Percentiles rank a stretch among this genome's conserved stretches.
These are phyloP conservation scores for Aspergillaceae sp. DNA, from an alignment of 2,329 filamentous ascomycete species.

Conservation along the genomic window DNA sequence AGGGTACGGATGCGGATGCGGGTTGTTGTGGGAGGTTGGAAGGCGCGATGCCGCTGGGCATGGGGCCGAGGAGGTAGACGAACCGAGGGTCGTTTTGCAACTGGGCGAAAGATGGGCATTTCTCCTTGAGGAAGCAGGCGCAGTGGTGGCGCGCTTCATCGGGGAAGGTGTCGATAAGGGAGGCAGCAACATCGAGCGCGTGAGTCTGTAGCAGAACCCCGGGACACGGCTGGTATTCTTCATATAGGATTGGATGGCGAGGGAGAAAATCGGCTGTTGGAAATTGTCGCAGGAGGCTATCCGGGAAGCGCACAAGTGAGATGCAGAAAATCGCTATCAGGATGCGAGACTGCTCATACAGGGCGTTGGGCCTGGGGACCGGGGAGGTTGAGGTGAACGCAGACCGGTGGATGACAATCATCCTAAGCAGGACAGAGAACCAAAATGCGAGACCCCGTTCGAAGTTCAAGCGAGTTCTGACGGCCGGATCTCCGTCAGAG, in stretches of 20 bases:
- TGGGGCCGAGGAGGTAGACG: constrained; percentile 35
- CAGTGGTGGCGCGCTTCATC: constrained; percentile 38
- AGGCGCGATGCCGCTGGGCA: constrained; percentile 13
- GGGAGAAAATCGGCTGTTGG: constrained; percentile 23
- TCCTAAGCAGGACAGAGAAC: constrained; percentile 34
- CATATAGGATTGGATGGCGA: constrained; percentile 13
- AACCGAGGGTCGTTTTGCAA: constrained; percentile 33
- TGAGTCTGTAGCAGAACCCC: constrained; percentile 31
- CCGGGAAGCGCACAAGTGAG: constrained; percentile 29
- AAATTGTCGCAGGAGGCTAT: constrained; percentile 22
- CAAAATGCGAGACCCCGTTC: constrained; percentile 30
- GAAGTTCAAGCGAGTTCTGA: constrained; percentile 14
- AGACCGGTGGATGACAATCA: constrained; percentile 33
- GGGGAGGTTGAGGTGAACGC: constrained; percentile 22
- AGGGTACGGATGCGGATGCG: constrained; percentile 20
- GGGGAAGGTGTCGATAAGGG: constrained; percentile 36
- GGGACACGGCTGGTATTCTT: constrained; percentile 19
- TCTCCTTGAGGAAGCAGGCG: constrained; percentile 35
- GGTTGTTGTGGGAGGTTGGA: constrained; percentile 14
- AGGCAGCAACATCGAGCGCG: constrained; percentile 38
- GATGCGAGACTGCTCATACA: constrained; percentile 29
- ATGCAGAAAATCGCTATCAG: constrained; percentile 34
- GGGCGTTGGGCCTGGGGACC: constrained; percentile 16
- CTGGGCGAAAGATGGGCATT: constrained; percentile 29
- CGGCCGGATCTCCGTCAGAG: constrained; percentile 6